Percentiles rank a stretch among this genome's conserved stretches.
Evolutionary conservation across 1,284 basidiomycete genomes (phyloP).

Genomic region (Gastroboletus turbinatus): DNA sequence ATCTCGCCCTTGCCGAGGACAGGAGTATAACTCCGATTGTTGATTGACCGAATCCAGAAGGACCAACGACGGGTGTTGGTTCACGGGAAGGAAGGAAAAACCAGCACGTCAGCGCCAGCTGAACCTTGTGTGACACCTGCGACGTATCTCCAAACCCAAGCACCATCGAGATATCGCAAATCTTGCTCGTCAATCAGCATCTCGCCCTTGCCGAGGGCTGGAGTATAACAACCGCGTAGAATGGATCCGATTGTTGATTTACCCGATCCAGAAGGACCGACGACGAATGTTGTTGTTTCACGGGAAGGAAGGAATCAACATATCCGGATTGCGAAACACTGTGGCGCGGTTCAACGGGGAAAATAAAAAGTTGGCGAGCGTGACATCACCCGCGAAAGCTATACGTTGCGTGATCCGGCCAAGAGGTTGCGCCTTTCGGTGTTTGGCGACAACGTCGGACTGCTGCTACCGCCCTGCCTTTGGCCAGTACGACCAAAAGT

Average conservation of each 20-base stretch:
- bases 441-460: slow-evolving; percentile 12
- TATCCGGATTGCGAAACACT: slow-evolving; percentile 45
- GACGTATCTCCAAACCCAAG: slow-evolving; percentile 73
- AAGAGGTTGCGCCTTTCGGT: slow-evolving; percentile 36
- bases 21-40: no score
- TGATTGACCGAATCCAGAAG: slow-evolving; percentile 79
- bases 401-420: slow-evolving; percentile 57
- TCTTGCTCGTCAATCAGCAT: slow-evolving; percentile 86
- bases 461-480: slow-evolving; percentile 68
- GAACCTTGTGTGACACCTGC: slow-evolving; percentile 75
- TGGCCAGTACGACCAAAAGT: slow-evolving; percentile 73
- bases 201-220: slow-evolving; percentile 47
- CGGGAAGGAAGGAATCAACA: slow-evolving; percentile 39
- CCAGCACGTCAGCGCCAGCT: slow-evolving; percentile 29
- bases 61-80: slow-evolving; percentile 79
- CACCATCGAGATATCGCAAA: slow-evolving; percentile 71
- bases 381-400: slow-evolving; percentile 77
- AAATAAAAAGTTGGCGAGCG: slow-evolving; percentile 77
- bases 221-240: slow-evolving; percentile 77
- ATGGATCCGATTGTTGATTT: slow-evolving; percentile 80
- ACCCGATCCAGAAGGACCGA: slow-evolving; percentile 78
- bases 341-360: slow-evolving; percentile 41
- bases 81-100: no score
- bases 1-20: slow-evolving; percentile 53
- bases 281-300: slow-evolving; percentile 81